These are phyloP conservation scores for Plasmodium fragile DNA, from an alignment of 169 alveolate species.

Conservation along the genomic window DNA sequence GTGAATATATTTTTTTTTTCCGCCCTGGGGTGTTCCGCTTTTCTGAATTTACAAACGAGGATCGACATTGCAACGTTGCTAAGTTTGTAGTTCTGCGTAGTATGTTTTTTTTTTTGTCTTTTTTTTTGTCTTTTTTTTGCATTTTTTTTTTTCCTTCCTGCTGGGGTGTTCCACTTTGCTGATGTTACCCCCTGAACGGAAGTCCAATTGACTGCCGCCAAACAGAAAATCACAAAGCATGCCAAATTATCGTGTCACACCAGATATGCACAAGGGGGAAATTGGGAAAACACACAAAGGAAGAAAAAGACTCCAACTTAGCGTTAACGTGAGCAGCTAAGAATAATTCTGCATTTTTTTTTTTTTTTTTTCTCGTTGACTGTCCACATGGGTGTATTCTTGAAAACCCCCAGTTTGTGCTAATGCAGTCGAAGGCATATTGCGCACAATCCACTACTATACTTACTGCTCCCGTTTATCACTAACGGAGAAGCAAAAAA, in stretches of 20 bases:
- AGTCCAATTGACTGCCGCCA: not conserved
- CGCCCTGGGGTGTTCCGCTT: not conserved
- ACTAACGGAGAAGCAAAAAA: not conserved
- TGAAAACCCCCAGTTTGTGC: slow-evolving; percentile 9
- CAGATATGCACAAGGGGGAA: not conserved
- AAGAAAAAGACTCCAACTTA: slow-evolving; percentile 1
- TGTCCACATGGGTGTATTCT: slow-evolving; percentile 1
- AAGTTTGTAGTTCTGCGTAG: slow-evolving; percentile 9
- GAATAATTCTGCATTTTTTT: slow-evolving; percentile 34
- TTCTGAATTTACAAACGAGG: not conserved
- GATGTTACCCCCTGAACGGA: not conserved
- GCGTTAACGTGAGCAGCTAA: not conserved
- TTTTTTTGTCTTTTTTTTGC: not conserved
- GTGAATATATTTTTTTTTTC: not conserved
- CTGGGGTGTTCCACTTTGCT: not conserved
- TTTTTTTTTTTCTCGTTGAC: slow-evolving; percentile 10
- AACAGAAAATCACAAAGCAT: not conserved
- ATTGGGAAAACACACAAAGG: slow-evolving; percentile 3
- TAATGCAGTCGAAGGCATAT: not conserved
- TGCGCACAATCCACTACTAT: not conserved
- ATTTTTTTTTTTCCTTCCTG: not conserved
- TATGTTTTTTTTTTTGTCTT: not conserved
- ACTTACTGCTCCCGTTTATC: not conserved
- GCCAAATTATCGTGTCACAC: not conserved
- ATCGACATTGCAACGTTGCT: not conserved